phyloP scores from a whole-genome alignment of 2,329 filamentous ascomycete species.

The Gliomastix tumulicola region DNA sequence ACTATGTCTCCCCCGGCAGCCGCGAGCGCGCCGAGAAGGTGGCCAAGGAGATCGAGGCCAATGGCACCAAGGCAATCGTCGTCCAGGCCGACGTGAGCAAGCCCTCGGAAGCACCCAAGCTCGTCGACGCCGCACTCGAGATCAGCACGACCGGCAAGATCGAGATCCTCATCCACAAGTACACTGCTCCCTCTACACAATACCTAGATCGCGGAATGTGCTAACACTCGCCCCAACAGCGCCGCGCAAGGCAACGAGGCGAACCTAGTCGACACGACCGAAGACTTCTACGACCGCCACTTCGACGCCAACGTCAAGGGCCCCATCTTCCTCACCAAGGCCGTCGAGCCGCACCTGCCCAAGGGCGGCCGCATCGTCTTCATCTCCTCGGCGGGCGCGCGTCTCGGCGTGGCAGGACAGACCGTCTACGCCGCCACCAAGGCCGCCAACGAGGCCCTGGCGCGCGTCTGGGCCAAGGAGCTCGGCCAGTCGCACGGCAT shows the following conservation, averaged over 20 bases:
- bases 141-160: slow-evolving; percentile 12
- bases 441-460: slow-evolving; percentile 19
- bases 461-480: slow-evolving; percentile 22
- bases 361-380: slow-evolving; percentile 16
- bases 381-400: slow-evolving; percentile 10
- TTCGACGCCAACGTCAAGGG: slow-evolving; percentile 10
- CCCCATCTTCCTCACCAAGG: slow-evolving; percentile 16
- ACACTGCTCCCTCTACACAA: neutral
- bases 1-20: slow-evolving; percentile 9
- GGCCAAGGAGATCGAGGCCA: slow-evolving; percentile 7
- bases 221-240: neutral
- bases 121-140: slow-evolving; percentile 10
- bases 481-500: slow-evolving; percentile 20
- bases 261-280: slow-evolving; percentile 9
- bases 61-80: slow-evolving; percentile 7
- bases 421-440: slow-evolving; percentile 25
- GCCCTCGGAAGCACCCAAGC: slow-evolving; percentile 7
- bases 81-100: slow-evolving; percentile 11
- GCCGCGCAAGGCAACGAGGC: slow-evolving; percentile 7
- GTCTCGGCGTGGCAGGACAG: slow-evolving; percentile 8
- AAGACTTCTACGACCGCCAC: slow-evolving; percentile 5
- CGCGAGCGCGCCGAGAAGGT: slow-evolving; percentile 9
- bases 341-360: slow-evolving; percentile 18
- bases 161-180: slow-evolving; percentile 15
- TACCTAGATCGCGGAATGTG: neutral